Conservation (phyloP, 140 eudicot species). For the Flaveria floridana region DNA sequence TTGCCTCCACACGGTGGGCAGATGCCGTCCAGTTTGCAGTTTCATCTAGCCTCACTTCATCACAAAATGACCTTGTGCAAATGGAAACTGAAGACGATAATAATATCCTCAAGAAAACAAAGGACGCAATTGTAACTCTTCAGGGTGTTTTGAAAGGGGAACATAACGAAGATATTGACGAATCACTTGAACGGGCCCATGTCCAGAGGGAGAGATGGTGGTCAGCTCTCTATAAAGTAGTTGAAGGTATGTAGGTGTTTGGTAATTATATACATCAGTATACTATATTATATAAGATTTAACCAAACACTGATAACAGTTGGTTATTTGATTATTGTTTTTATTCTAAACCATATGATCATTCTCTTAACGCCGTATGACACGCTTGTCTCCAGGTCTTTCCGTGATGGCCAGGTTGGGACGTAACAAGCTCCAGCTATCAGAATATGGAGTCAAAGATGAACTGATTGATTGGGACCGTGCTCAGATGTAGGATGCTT, state of each 20-base stretch:
- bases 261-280: neutral
- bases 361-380: neutral
- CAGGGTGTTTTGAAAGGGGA: slow-evolving; percentile 80
- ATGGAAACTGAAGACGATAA: slow-evolving; percentile 48
- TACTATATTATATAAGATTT: neutral
- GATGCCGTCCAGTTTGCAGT: slow-evolving; percentile 88
- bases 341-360: neutral
- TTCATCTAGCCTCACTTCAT: slow-evolving; percentile 55
- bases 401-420: slow-evolving; percentile 67
- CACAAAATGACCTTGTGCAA: slow-evolving; percentile 57
- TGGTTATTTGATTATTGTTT: neutral
- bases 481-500: slow-evolving; percentile 45
- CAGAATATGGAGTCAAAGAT: slow-evolving; percentile 43
- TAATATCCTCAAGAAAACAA: slow-evolving; percentile 62
- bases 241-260: slow-evolving; percentile 56
- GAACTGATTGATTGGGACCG: slow-evolving; percentile 57
- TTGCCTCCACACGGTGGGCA: slow-evolving; percentile 78
- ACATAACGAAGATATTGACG: slow-evolving; percentile 61
- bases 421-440: slow-evolving; percentile 49
- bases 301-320: neutral
- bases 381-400: slow-evolving; percentile 43
- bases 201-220: slow-evolving; percentile 85
- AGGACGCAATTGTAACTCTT: slow-evolving; percentile 76
- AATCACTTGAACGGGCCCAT: slow-evolving; percentile 55
- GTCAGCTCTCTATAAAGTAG: slow-evolving; percentile 82